Base-by-base conservation (phyloP, 2,329 filamentous ascomycete species). In the Aspergillus sp. region DNA sequence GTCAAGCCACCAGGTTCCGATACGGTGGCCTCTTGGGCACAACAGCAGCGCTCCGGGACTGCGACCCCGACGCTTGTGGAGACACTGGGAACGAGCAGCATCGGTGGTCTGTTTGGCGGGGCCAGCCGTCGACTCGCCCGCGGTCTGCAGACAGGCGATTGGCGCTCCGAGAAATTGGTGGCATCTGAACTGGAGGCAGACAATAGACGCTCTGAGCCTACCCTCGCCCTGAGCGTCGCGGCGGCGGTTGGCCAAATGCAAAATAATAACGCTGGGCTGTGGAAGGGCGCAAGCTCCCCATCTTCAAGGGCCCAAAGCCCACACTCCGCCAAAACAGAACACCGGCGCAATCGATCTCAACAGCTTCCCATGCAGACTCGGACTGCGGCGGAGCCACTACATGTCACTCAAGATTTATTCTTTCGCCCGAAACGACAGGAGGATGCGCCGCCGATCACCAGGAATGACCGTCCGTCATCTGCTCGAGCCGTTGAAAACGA, bases 221-320 rank as follows among this genome's bases (percentile, higher is more conserved):
- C 66, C 45, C 54, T 73, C 29, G 71, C 69, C 34, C 50, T 74
- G 40, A 73, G 66, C 44, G 67, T 65, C 42, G 64, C 70, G 12
- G 69, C 70, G 28, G 72, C 70, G 6, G 61, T 67, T 35, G 71
- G 71, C 8, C 66, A 70, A 35, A 60, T 73, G 44, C 63, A 68
- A 44, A 19, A 19, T 19, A 19, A 19, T 19, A 19, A 59, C 57
- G 33, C 68, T n/a, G 63, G 65, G 46, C 54, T 66, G 19, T 58
- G 66, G 50, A 57, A 64, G 47, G 57, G 62, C 4, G 56, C 59
- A 9, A 51, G 55, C 33, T 42, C 44, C 5, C 26, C 43, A 2
- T 42, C 55, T 9, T 43, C 52, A 12, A 45, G 48, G n/a, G 36
- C 46, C 33, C 48, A 50, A 29, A 46, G 49, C 7, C 36, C 36